Percentiles rank a stretch among this genome's conserved stretches.
Evolutionary conservation across 192 early-diverging fungal species (phyloP).

Genomic region (Gaertneriomyces semiglobifer): DNA sequence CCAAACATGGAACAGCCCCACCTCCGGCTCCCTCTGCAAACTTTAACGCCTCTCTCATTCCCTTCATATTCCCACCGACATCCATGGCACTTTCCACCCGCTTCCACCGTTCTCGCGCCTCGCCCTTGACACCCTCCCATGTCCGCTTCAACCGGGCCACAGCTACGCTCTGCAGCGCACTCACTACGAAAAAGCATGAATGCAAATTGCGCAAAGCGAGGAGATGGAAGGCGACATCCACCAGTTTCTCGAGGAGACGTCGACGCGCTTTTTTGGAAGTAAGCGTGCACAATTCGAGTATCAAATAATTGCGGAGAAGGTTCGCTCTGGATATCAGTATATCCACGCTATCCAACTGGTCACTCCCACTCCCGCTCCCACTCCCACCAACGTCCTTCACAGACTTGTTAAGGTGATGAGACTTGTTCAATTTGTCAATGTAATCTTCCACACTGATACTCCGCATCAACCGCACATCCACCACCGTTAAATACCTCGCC

Average conservation of each 20-base stretch:
- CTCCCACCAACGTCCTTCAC: not conserved
- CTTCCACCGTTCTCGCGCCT: conserved; percentile 42
- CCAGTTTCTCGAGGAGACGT: conserved; percentile 55
- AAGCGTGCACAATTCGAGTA: conserved; percentile 51
- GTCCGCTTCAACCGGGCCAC: conserved; percentile 55
- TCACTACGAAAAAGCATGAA: conserved; percentile 60
- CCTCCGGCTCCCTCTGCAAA: conserved; percentile 30
- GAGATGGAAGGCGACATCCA: conserved; percentile 43
- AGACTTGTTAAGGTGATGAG: too few relatives aligned
- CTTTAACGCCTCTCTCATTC: conserved; percentile 53
- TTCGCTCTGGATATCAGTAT: not conserved
- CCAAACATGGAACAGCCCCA: conserved; percentile 55
- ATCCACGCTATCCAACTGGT: conserved; percentile 35
- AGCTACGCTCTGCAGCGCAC: conserved; percentile 53
- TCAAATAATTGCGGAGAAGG: conserved; percentile 51
- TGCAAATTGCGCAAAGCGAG: conserved; percentile 59
- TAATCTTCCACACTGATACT: conserved; percentile 31
- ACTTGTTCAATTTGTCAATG: conserved; percentile 14
- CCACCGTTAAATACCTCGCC: conserved; percentile 45
- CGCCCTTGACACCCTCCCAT: conserved; percentile 54
- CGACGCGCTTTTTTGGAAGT: conserved; percentile 40
- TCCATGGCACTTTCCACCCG: conserved; percentile 61
- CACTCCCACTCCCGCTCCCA: conserved; percentile 34
- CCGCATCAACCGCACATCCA: conserved; percentile 24
- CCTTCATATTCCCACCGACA: conserved; percentile 60